Base-by-base conservation (phyloP, 129 eudicot species). In the Sambucus nigra region DNA sequence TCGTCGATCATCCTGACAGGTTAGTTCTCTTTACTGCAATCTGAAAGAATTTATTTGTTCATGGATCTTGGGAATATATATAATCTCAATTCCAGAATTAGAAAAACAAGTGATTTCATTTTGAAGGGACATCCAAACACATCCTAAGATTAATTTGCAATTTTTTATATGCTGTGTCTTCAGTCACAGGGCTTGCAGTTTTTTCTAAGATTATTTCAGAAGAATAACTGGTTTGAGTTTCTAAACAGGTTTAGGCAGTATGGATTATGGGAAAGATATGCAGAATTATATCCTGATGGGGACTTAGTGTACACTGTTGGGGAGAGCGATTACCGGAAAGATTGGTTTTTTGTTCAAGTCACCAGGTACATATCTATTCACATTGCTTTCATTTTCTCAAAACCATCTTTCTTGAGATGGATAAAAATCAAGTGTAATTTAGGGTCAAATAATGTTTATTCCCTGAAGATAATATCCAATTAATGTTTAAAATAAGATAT, bases 341-440 rank as follows among this genome's bases (percentile, higher is more conserved):
- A 89, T 51, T 89, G 97, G 97, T 84, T 89, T 68, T 89, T 78
- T 64, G 97, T 88, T 53, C 97, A 89, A 35, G 83, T 84, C 41
- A 66, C 87, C 42, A 78, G 93, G 97, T 16, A 15, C 4, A 42
- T 13, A 1, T 16, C 14, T 42, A 5, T 16, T 42, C 5, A 42
- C 20, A n/a, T 42, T 14, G 8, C 10, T 31, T 31, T 31, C 38
- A 31, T 6, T 5, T 31, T 31, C 38, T 31, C 0, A 31, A 11
- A 31, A 31, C n/a, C n/a, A n/a, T 35, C 42, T 8, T 29, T 35
- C 42, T 35, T 35, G 8, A 35, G 42, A 35, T 35, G 42, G 13
- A 35, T n/a, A n/a, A 8, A 29, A 29, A 3, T 29, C 4, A 8
- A 29, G 4, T 8, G 35, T 29, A 29, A 29, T 29, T 8, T 3